Base-by-base conservation (phyloP, 495 filamentous ascomycete species). In the Xylaria cubensis region DNA sequence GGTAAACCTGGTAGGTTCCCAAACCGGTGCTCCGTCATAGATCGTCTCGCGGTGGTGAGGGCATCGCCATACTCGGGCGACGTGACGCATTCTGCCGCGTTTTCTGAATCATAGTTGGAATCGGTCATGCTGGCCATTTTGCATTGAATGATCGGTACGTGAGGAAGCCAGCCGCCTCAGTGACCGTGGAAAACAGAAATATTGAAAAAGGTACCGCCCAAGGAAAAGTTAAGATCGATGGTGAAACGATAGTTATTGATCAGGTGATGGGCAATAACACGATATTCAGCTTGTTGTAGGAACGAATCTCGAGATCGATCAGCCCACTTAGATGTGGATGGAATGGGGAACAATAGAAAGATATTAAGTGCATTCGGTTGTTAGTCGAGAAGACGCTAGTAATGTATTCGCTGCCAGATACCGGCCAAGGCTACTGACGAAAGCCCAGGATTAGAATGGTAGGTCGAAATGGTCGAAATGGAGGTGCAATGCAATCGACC, bases 1-100 rank as follows among this genome's bases (percentile, higher is more conserved):
- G 83, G 84, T 7, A 84, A 76, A 61, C 80, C 83, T 0, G 80
- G 80, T 15, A 79, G 53, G 66, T 75, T 69, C 39, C 74, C 75
- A 48, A 51, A 74, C 53, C 59, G 70, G 51, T 74, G 71, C 39
- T 71, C 73, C 15, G 36, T 62, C 17, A 46, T 66, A 26, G 67
- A 71, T 58, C 74, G 75, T 53, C 74, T 73, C 39, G 71, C 69
- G 1, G 77, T 67, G 15, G 63, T 67, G 42, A 55, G 44, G 39
- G 67, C 75, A 64, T 67, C 55, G n/a, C 75, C 77, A 53, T 72
- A 72, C 53, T 72, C 70, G 5, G 70, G 70, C 19, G 70, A 53
- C 0, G 26, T 26, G 13, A n/a, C 17, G 42, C 63, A 50, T 7
- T 51, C 63, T 7, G 62, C 10, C 51, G 39, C 21, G n/a, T 50